Percentiles rank a stretch among this genome's conserved stretches.
Conservation (phyloP, 352 stramenopile species). For the Hyaloperonospora arabidopsidis region DNA sequence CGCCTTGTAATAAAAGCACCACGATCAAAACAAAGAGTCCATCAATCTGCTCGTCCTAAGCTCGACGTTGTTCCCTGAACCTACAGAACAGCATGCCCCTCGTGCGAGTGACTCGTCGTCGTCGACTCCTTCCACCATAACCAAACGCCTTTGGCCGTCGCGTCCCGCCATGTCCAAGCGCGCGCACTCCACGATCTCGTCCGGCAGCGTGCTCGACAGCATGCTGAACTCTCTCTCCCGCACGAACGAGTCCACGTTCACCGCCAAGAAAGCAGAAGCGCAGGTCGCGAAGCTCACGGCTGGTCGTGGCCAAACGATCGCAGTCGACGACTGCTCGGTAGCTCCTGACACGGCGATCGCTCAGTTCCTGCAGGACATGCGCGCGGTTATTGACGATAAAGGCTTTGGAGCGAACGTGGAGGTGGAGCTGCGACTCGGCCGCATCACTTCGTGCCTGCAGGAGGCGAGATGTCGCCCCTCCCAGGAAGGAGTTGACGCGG, state of each 20-base stretch:
- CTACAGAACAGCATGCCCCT: no score
- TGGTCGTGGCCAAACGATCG: constrained; percentile 59
- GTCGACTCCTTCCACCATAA: no score
- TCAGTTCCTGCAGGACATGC: constrained; percentile 76
- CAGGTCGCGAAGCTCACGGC: constrained; percentile 67
- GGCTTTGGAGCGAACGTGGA: constrained; percentile 72
- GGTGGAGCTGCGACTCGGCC: constrained; percentile 76
- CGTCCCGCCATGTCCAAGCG: constrained; percentile 56
- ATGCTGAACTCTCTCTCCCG: constrained; percentile 69
- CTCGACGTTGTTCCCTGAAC: no score
- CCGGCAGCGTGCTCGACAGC: constrained; percentile 40
- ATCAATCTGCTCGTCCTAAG: no score
- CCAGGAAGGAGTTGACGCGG: constrained; percentile 60
- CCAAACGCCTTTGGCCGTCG: no score
- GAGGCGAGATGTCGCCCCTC: constrained; percentile 66
- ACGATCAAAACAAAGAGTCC: no score
- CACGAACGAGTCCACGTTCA: constrained; percentile 70
- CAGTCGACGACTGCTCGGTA: constrained; percentile 53
- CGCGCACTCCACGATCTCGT: constrained; percentile 40
- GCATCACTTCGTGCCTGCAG: constrained; percentile 71
- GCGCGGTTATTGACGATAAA: constrained; percentile 65
- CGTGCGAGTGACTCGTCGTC: no score
- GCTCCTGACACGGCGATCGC: constrained; percentile 74
- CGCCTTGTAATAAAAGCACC: no score
- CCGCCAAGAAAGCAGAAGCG: constrained; percentile 64